Evolutionary conservation across 2,329 filamentous ascomycete species (phyloP).

Genomic region (Tolypocladium endophyticum): DNA sequence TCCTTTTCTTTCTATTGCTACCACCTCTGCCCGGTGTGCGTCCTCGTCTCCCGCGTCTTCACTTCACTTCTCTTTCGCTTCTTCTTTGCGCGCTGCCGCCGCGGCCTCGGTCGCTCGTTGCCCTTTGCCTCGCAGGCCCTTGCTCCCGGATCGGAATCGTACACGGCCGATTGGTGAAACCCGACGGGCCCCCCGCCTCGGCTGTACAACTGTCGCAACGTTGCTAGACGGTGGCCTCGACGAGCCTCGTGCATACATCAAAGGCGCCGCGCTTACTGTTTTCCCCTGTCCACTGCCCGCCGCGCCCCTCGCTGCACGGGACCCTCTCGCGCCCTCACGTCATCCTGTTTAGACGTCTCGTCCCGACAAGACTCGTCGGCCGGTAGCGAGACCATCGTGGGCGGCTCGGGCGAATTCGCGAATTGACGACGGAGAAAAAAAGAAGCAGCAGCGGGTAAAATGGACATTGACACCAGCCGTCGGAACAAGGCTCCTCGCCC

Average conservation of each 20-base stretch:
- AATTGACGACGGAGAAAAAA: not conserved
- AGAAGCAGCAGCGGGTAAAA: conserved; percentile 4
- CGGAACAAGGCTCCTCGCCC: conserved; percentile 80
- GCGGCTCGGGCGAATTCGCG: not conserved
- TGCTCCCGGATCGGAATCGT: not conserved
- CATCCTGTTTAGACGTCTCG: not conserved
- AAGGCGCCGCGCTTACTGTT: not conserved
- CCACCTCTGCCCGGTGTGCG: not conserved
- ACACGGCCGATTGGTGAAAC: not conserved
- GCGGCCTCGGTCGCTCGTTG: not conserved
- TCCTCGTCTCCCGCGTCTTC: not conserved
- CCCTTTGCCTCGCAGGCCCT: not conserved
- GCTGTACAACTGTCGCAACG: not conserved
- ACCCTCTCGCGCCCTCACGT: not conserved
- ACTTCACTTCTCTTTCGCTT: not conserved
- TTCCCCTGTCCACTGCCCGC: not conserved
- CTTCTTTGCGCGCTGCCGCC: not conserved
- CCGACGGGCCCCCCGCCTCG: not conserved
- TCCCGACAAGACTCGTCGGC: not conserved
- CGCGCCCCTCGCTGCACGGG: not conserved
- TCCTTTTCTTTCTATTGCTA: not conserved
- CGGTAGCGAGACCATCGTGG: not conserved
- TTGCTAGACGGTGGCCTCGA: not conserved
- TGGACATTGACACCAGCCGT: conserved; percentile 66
- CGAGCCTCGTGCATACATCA: not conserved